A percentile compares a stretch with the other conserved stretches of the same genome.
phyloP scores from a whole-genome alignment of 1,284 basidiomycete species.

The Ceratobasidium sp. region DNA sequence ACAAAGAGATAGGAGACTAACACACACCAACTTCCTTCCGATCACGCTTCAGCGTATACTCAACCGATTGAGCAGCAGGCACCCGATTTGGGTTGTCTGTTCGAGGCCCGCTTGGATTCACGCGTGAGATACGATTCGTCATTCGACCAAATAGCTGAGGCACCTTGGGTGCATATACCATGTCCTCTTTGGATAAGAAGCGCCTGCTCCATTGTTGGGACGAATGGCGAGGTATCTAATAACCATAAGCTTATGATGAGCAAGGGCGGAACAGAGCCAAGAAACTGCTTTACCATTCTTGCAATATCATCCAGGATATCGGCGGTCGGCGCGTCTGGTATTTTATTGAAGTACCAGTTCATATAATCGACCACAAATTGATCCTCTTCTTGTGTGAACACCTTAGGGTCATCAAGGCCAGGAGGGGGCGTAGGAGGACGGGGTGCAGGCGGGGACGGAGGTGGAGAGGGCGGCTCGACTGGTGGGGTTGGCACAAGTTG shows the following conservation, averaged over 20 bases:
- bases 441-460: neutral
- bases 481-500: neutral
- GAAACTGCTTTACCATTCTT: conserved; percentile 6
- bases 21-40: conserved; percentile 14
- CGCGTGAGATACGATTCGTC: conserved; percentile 28
- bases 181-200: conserved; percentile 14
- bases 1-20: neutral
- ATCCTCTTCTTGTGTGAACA: conserved; percentile 37
- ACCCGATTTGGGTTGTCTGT: neutral
- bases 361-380: conserved; percentile 40
- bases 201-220: neutral
- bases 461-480: neutral
- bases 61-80: too few species aligned
- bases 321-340: conserved; percentile 6
- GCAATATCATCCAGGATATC: conserved; percentile 42
- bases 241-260: too few species aligned
- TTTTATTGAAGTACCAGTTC: conserved; percentile 33
- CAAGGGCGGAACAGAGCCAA: neutral
- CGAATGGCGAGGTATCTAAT: conserved; percentile 10
- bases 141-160: conserved; percentile 29
- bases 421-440: conserved; percentile 13
- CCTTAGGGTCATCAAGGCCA: neutral
- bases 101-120: neutral
- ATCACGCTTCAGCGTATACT: neutral
- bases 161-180: conserved; percentile 15